phyloP scores from a whole-genome alignment of 129 eudicot species.

The Flaveria brownii region DNA sequence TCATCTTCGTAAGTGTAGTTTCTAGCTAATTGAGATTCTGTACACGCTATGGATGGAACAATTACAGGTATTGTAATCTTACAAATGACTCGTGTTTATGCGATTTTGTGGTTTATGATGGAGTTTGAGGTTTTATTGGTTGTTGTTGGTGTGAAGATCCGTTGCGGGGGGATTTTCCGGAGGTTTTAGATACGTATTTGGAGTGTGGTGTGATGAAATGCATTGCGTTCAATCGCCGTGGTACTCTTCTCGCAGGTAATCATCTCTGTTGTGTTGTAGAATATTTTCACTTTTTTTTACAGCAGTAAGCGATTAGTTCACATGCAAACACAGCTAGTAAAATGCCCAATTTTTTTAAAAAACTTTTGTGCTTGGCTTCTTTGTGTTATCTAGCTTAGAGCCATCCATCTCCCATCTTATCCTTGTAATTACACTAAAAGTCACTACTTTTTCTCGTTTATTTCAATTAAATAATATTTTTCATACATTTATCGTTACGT shows the following conservation, averaged over 20 bases:
- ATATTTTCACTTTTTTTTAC: neutral
- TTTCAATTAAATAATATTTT: too few relatives aligned
- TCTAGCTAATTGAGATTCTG: neutral
- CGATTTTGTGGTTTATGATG: neutral
- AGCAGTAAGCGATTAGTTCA: too few relatives aligned
- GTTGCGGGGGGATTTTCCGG: slow-evolving; percentile 88
- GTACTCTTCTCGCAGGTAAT: slow-evolving; percentile 89
- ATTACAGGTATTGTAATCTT: slow-evolving; percentile 36
- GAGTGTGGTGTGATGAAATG: slow-evolving; percentile 85
- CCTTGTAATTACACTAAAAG: too few relatives aligned
- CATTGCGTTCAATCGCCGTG: slow-evolving; percentile 87
- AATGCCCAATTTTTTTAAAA: neutral
- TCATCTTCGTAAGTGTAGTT: neutral
- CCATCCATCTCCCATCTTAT: too few relatives aligned
- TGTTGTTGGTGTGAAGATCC: slow-evolving; percentile 52
- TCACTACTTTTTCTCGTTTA: too few relatives aligned
- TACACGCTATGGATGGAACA: slow-evolving; percentile 41
- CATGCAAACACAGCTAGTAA: too few relatives aligned
- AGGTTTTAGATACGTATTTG: slow-evolving; percentile 82
- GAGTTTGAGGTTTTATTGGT: neutral
- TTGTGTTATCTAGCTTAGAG: neutral
- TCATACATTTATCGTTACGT: too few relatives aligned
- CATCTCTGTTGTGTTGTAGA: neutral
- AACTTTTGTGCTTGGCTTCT: neutral
- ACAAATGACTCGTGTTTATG: neutral